Evolutionary conservation across 495 filamentous ascomycete species (phyloP).

Genomic region (Chaetomium cochliodes): DNA sequence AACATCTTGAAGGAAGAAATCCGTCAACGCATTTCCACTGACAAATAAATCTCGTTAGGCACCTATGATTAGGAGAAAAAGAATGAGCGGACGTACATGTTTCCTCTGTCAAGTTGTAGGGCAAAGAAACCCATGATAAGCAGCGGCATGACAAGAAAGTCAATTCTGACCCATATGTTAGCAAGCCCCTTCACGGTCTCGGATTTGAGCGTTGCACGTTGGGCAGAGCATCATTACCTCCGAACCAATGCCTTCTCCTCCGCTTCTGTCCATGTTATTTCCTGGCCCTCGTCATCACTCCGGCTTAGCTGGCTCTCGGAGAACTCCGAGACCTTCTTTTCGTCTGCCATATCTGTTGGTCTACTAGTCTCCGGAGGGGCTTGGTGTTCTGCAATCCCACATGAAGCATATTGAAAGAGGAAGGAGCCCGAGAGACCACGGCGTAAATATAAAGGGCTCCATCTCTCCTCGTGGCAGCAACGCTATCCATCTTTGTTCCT

Average conservation of each 20-base stretch:
- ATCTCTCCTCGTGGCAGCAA: not conserved
- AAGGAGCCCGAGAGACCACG: not conserved
- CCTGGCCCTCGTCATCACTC: constrained; percentile 29
- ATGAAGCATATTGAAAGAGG: not conserved
- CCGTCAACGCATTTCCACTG: constrained; percentile 36
- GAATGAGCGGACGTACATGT: constrained; percentile 32
- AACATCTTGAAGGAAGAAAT: constrained; percentile 51
- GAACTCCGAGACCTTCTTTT: constrained; percentile 22
- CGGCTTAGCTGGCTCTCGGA: constrained; percentile 25
- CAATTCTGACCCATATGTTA: constrained; percentile 40
- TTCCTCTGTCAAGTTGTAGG: constrained; percentile 54
- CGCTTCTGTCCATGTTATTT: constrained; percentile 37
- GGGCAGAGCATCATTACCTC: constrained; percentile 29
- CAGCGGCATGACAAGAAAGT: constrained; percentile 52
- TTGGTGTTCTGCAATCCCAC: not conserved
- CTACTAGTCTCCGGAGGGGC: not conserved
- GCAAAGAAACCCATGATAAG: constrained; percentile 58
- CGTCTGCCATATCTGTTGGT: constrained; percentile 23
- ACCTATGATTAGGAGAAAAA: no score
- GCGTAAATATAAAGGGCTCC: not conserved
- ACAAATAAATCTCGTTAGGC: not conserved
- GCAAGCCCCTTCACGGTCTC: not conserved
- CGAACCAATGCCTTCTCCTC: constrained; percentile 40
- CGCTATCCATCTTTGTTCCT: no score
- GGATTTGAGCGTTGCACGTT: not conserved